Base-by-base conservation (phyloP, 257 asterid species). In the Solanum boliviense region DNA sequence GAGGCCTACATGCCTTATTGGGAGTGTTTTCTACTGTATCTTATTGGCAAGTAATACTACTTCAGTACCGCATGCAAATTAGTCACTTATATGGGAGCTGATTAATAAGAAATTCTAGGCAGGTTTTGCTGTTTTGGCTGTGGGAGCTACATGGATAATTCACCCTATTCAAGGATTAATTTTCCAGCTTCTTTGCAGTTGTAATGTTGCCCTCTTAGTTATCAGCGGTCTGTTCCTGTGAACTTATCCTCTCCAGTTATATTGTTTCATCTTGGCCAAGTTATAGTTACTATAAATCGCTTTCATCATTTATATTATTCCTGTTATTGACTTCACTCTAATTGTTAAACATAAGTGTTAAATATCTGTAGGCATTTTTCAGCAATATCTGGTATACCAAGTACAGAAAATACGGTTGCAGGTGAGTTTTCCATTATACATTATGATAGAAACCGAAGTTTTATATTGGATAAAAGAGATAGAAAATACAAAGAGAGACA, bases 331-430 rank as follows among this genome's bases (percentile, higher is more conserved):
- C 85, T 82, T 82, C 36, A 9, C 44, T 82, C 85, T 82, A 48
- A 29, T 31, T 82, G 44, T 48, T 82, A 10, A 79, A 79, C 38
- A 15, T 25, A 13, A 27, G 31, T 29, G 46, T 70, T 21, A 44
- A 16, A 82, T 82, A 82, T 82, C 11, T 52, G 73, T 93, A 97
- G 99, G 99, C 89, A 91, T 95, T 86, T 95, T 97, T 90, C 98
- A 95, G 90, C 99, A 95, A 87, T 95, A 96, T 91, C 91, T 97
- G 86, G 99, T 94, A 84, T 95, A 95, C 92, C 99, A 97, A 95
- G 99, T 94, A 88, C 91, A 96, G 87, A 96, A 93, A 91, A 96
- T 97, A 94, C 98, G 98, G 65, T 87, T 97, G 68, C 99, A 97
- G 99, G 99, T 97, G 85, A 62, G 29, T 67, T 90, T 56, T 90